Evolutionary conservation across 208 protist species (phyloP), one percentile per base, ranked within the genome.

Genomic region (Strigomonas oncopelti): DNA sequence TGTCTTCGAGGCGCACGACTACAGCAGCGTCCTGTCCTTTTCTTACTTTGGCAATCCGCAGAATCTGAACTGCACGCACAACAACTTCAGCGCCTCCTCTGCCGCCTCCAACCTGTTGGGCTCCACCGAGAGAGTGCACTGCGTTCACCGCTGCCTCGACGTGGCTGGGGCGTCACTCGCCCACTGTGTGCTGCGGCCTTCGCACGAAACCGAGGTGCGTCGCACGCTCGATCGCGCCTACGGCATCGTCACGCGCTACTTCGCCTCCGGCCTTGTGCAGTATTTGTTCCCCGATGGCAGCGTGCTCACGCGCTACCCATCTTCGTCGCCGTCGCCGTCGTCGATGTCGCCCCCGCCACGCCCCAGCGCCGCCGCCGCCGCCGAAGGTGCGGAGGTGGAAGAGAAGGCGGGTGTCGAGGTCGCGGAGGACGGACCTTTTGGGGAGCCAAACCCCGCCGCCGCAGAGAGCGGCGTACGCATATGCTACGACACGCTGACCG

Each of bases 261-360:
- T 90, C 36, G 69, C 80, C 27, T 93, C 85, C 0, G 90, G 90
- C 27, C 59, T 60, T 20, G 78, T 74, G 48, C 90, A 91, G 55
- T 45, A 75, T 34, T 71, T 90, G 31, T 91, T 87, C 58, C 75
- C 90, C 24, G 81, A 90, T 54, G 90, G 90, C 46, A 74, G 77
- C 5, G 77, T 85, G 14, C 65, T 90, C 45, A 78, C 76, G 25
- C 84, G 84, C 20, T 84, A 80, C 31, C 81, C 82, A 0, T 24
- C 72, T n/a, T 24, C 58, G 18, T 24, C 16, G 25, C 36, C 51
- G 22, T 13, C 24, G 2, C 28, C 20, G 18, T 24, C 58, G 18
- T 24, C 16, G 25, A 27, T 38, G 22, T 13, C 24, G 2, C 28
- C 13, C 16, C 31, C 48, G 25, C 24, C 24, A 38, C 57, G 11